Percentiles rank a stretch among this genome's conserved stretches.
phyloP scores from a whole-genome alignment of 331 rosid genomes.

The Arachis monticola region DNA sequence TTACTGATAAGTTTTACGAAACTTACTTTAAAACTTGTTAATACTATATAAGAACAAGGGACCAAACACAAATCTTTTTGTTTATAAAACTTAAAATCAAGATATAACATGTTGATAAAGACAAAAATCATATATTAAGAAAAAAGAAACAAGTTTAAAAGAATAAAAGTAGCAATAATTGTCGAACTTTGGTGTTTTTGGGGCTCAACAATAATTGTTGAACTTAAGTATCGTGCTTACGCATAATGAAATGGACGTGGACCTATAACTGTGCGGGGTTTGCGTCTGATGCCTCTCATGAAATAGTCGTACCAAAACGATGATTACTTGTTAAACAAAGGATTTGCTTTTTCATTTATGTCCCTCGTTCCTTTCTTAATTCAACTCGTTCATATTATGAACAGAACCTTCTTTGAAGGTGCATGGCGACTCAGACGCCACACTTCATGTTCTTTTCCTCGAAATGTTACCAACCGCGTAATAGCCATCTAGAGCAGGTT shows the following conservation, averaged over 20 bases:
- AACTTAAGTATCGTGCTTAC: not conserved
- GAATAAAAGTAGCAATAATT: too few relatives aligned
- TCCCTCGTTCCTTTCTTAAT: not conserved
- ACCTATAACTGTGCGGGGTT: not conserved
- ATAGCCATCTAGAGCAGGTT: not conserved
- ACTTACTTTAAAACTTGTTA: too few relatives aligned
- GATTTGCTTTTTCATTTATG: not conserved
- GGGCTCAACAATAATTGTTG: not conserved
- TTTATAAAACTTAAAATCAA: too few relatives aligned
- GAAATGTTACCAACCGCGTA: slow-evolving; percentile 34
- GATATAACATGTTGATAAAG: too few relatives aligned
- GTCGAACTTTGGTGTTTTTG: too few relatives aligned
- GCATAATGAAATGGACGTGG: not conserved
- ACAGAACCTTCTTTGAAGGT: not conserved
- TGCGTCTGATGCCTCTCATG: not conserved
- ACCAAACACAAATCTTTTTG: too few relatives aligned
- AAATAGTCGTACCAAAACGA: not conserved
- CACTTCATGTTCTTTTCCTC: slow-evolving; percentile 26
- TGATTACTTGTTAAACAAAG: not conserved
- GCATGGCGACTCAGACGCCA: not conserved
- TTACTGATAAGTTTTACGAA: too few relatives aligned
- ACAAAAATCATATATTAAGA: too few relatives aligned
- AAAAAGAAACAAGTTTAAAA: too few relatives aligned
- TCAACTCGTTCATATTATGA: not conserved
- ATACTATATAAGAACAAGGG: too few relatives aligned